Base-by-base conservation (phyloP, 1,284 basidiomycete genomes). In the Heimioporus retisporus region DNA sequence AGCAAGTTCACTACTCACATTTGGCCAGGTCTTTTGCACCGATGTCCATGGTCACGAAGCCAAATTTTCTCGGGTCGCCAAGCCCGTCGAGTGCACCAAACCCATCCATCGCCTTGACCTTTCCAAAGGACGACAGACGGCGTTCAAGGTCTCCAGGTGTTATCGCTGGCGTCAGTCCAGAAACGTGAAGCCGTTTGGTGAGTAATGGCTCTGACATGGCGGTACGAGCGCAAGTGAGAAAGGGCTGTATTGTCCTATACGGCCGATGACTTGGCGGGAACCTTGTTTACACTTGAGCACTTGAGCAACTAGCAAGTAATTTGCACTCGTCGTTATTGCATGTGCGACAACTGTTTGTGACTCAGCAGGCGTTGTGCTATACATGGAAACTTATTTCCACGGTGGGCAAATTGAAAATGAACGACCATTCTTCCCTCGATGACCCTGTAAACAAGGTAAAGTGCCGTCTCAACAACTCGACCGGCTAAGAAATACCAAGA, bases 1-100 rank as follows among this genome's bases (percentile, higher is more conserved):
- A 28, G 28, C 28, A 5, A 23, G 53, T 51, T 51, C n/a, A n/a
- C 28, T n/a, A 80, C 88, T 69, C 71, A 94, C 93, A 95, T 82
- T 84, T 86, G 13, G 88, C 81, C 6, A 95, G 74, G 61, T 90
- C 85, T 15, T 81, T 80, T 60, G 84, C 81, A 4, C 88, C 90
- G 7, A 88, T 88, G 76, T 92, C 88, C 23, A 95, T 77, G 4
- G 92, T 93, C n/a, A 90, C 85, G 79, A 90, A 93, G 3, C 84
- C 93, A 74, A 91, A 95, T 73, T 88, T 91, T 73, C 88, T 82
- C 4, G 87, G 89, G 69, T 86, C 81, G 0, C 91, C 93, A 3
- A 93, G 77, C 0, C 82, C 91, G 71, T 95, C 90, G 31, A 83
- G 69, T 50, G 83, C 78, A 1, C 90, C 93, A 64, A 94, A 86